phyloP scores from a whole-genome alignment of 306 rosid genomes.

The Malus domestica region DNA sequence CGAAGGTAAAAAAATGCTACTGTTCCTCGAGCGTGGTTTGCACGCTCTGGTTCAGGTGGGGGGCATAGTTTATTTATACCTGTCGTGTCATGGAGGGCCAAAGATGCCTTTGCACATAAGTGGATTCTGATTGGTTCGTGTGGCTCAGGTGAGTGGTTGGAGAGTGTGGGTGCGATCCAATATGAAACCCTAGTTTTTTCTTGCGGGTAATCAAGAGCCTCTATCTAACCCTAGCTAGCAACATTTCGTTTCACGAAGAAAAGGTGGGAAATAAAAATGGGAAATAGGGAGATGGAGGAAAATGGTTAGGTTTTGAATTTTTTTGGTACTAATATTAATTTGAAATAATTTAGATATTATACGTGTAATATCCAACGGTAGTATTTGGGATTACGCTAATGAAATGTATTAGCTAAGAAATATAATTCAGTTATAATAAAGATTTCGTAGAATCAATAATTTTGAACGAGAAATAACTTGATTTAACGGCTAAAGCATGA shows the following conservation, averaged over 20 bases:
- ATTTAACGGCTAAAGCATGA: neutral
- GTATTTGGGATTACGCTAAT: neutral
- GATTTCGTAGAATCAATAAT: neutral
- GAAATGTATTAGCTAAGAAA: neutral
- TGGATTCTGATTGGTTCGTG: slow-evolving; percentile 46
- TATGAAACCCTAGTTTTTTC: slow-evolving; percentile 61
- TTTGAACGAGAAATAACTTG: neutral
- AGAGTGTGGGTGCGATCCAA: slow-evolving; percentile 22
- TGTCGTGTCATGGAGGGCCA: slow-evolving; percentile 59
- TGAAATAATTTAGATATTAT: neutral
- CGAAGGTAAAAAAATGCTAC: slow-evolving; percentile 8
- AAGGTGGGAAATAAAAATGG: neutral
- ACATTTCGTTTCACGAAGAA: neutral
- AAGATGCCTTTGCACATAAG: slow-evolving; percentile 64
- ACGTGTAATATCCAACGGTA: neutral
- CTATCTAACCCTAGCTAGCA: slow-evolving; percentile 48
- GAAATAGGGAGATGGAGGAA: neutral
- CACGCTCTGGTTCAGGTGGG: slow-evolving; percentile 37
- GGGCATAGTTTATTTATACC: slow-evolving; percentile 28
- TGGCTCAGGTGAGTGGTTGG: neutral
- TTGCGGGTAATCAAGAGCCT: slow-evolving; percentile 23
- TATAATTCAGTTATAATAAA: neutral
- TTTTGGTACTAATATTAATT: neutral
- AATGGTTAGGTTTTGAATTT: neutral
- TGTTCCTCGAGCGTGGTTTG: slow-evolving; percentile 28